Base-by-base conservation (phyloP, 148 eudicot species). In the Fagopyrum esculentum region DNA sequence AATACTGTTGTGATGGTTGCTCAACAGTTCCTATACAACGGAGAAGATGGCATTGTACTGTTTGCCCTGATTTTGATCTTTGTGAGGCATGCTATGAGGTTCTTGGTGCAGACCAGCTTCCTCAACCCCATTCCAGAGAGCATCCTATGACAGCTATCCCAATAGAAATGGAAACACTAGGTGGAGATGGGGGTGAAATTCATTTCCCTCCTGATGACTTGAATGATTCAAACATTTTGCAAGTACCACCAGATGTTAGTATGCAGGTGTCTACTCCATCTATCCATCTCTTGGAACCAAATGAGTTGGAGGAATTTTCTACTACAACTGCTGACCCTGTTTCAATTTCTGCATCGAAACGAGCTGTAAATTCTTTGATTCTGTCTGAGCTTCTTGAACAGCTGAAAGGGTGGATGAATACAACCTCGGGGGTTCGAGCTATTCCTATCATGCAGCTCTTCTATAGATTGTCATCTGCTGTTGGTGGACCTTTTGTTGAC, bases 1-100 rank as follows among this genome's bases (percentile, higher is more conserved):
- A 96, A 61, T 96, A 92, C 82, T 92, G 98, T 74, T 96, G 99
- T 85, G 99, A 96, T 87, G 99, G 99, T 26, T 96, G 99, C 80
- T 90, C 98, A 15, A 92, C 98, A 75, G 99, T 96, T 69, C 99
- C 99, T 83, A 96, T 96, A 75, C 87, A 86, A 50, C 79, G 98
- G 81, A 79, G 91, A 55, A 89, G 99, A 82, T 96, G 99, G 99
- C 99, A 96, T 81, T 96, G 99, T 76, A 87, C 90, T 72, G 75
- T 96, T 82, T 96, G 99, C 84, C 97, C 99, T 70, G 99, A 96
- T 84, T 96, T 96, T 84, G 99, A 96, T 89, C 79, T 96, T 77
- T 96, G 99, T 66, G 99, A 96, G 82, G 88, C 98, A 55, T 96
- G 99, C 77, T 92, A 92, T 84, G 98, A 92, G 89, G 91, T 89